These are phyloP conservation scores for Pyrenochaeta sp. DNA, from an alignment of 2,329 filamentous ascomycete species.

Conservation along the genomic window DNA sequence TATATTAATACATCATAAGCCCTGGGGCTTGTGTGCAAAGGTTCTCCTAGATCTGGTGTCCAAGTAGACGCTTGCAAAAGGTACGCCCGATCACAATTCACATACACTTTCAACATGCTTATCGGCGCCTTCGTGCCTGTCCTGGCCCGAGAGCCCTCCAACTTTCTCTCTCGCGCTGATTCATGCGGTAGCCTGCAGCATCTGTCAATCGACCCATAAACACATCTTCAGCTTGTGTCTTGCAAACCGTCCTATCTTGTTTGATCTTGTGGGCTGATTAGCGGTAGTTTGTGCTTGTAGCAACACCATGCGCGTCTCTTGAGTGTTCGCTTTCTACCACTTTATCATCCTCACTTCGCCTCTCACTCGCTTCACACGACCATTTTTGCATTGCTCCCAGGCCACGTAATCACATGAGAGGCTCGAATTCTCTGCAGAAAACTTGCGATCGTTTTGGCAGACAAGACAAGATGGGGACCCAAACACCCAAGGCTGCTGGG, in stretches of 20 bases:
- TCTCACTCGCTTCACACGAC: constrained; percentile 22
- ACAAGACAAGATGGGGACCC: constrained; percentile 40
- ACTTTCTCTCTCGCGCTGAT: constrained; percentile 42
- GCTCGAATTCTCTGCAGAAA: constrained; percentile 30
- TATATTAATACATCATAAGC: constrained; percentile 43
- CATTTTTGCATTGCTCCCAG: constrained; percentile 18
- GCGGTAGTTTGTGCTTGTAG: constrained; percentile 46
- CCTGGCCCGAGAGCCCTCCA: constrained; percentile 40
- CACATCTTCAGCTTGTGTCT: constrained; percentile 51
- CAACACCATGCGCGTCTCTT: constrained; percentile 38
- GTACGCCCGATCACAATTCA: constrained; percentile 37
- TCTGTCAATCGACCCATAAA: constrained; percentile 47
- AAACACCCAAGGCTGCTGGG: constrained; percentile 39
- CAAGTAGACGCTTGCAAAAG: constrained; percentile 44
- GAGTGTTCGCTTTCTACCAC: constrained; percentile 36
- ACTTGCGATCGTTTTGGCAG: constrained; percentile 27
- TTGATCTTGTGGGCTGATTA: constrained; percentile 48
- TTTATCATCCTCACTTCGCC: constrained; percentile 33
- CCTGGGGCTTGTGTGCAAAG: constrained; percentile 34
- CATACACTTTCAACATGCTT: constrained; percentile 13
- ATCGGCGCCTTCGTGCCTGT: constrained; percentile 36
- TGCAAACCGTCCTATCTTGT: constrained; percentile 48
- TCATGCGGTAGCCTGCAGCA: constrained; percentile 38
- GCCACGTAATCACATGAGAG: constrained; percentile 34
- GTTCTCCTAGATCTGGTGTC: constrained; percentile 25